Percentiles rank a stretch among this genome's conserved stretches.
phyloP scores from a whole-genome alignment of 345 rosid species.

The Aegle marmelos region DNA sequence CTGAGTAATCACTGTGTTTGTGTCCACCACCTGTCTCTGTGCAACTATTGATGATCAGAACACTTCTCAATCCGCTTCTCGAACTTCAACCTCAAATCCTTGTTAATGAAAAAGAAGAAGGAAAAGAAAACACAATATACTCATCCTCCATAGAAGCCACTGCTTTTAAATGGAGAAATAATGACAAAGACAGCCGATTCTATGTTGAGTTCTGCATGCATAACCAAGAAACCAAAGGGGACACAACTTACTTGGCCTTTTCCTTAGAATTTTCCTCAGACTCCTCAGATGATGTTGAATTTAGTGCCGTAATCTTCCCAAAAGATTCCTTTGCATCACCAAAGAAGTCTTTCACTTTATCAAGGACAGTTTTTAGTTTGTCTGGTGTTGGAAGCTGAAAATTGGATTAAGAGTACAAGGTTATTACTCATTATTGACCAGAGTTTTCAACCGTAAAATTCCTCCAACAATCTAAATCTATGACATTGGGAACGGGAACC shows the following conservation, averaged over 20 bases:
- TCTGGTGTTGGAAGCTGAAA: conserved; percentile 82
- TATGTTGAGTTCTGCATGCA: neutral
- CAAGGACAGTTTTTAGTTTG: conserved; percentile 83
- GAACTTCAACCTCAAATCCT: conserved; percentile 37
- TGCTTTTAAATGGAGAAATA: neutral
- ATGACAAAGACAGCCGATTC: neutral
- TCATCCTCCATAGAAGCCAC: neutral
- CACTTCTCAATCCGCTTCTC: conserved; percentile 7
- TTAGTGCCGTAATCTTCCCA: conserved; percentile 63
- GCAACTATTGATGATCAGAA: neutral
- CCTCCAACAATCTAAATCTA: neutral
- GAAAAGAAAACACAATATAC: neutral
- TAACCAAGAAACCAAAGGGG: neutral
- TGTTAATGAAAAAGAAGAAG: neutral
- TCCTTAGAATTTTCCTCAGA: conserved; percentile 47
- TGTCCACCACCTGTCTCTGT: neutral
- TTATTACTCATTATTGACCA: neutral
- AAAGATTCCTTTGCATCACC: conserved; percentile 93
- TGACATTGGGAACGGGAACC: neutral
- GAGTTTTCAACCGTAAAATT: neutral
- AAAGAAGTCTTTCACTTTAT: conserved; percentile 83
- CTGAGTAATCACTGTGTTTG: neutral
- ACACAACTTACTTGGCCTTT: conserved; percentile 62
- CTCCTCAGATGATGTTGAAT: conserved; percentile 40
- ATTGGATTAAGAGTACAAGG: conserved; percentile 12